Percentiles rank a stretch among this genome's conserved stretches.
Evolutionary conservation across 768 basidiomycete genomes (phyloP).

Genomic region (Calocybe indica): DNA sequence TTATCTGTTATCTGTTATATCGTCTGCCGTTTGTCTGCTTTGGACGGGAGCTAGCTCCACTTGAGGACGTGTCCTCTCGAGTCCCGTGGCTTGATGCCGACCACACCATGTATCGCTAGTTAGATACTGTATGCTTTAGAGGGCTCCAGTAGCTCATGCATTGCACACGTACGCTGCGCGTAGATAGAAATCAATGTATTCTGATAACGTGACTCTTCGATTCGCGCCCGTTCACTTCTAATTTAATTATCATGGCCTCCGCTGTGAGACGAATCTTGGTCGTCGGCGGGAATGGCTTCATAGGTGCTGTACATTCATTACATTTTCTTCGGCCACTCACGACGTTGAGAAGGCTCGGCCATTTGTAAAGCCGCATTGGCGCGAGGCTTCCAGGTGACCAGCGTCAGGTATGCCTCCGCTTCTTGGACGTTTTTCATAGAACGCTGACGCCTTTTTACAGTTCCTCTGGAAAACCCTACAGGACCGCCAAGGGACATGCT

Average conservation of each 20-base stretch:
- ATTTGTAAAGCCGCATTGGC: slow-evolving; percentile 85
- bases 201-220: too few relatives aligned
- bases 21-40: too few relatives aligned
- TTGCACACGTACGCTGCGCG: too few relatives aligned
- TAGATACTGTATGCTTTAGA: too few relatives aligned
- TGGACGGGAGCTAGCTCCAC: too few relatives aligned
- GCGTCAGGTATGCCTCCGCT: slow-evolving; percentile 60
- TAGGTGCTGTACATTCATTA: slow-evolving; percentile 45
- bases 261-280: slow-evolving; percentile 69
- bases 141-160: too few relatives aligned
- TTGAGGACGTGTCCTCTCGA: too few relatives aligned
- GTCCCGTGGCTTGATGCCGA: too few relatives aligned
- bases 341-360: slow-evolving; percentile 65
- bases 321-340: not conserved
- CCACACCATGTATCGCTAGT: too few relatives aligned
- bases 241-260: slow-evolving; percentile 24
- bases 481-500: slow-evolving; percentile 82
- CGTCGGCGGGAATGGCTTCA: slow-evolving; percentile 97
- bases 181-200: too few relatives aligned
- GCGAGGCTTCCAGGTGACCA: slow-evolving; percentile 81
- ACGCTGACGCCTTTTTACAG: slow-evolving; percentile 30
- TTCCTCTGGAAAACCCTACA: slow-evolving; percentile 81
- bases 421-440: not conserved
- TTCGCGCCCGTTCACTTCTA: too few relatives aligned
- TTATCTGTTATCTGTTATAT: too few relatives aligned